Evolutionary conservation across 805 yeast species (phyloP).

Genomic region (Candida corydali): DNA sequence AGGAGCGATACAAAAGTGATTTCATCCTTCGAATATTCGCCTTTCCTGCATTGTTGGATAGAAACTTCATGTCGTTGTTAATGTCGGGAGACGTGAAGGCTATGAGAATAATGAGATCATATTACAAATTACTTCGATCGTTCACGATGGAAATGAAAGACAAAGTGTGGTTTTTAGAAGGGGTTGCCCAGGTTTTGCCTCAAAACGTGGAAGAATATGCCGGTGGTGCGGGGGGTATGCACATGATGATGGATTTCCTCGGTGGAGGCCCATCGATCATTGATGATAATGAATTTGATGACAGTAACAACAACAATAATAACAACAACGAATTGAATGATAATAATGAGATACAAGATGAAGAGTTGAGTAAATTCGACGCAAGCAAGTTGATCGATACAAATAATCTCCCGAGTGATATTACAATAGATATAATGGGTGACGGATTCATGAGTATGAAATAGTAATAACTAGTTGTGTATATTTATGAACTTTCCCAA

Average conservation of each 20-base stretch:
- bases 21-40: constrained; percentile 85
- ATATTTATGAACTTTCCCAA: not conserved
- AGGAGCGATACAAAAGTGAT: constrained; percentile 79
- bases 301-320: constrained; percentile 18
- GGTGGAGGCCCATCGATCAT: constrained; percentile 59
- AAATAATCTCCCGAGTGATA: constrained; percentile 54
- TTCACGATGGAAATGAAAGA: constrained; percentile 86
- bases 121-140: constrained; percentile 74
- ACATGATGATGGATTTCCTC: constrained; percentile 83
- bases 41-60: constrained; percentile 88
- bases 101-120: constrained; percentile 86
- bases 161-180: constrained; percentile 90
- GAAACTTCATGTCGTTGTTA: constrained; percentile 67
- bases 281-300: constrained; percentile 16
- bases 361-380: constrained; percentile 36
- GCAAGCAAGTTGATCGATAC: constrained; percentile 50
- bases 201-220: constrained; percentile 88
- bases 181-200: constrained; percentile 82
- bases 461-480: constrained; percentile 2
- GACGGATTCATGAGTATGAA: constrained; percentile 39
- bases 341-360: constrained; percentile 15
- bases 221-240: constrained; percentile 86
- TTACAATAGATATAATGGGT: constrained; percentile 48
- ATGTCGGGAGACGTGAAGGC: constrained; percentile 85
- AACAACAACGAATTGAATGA: not conserved